A percentile compares a stretch with the other conserved stretches of the same genome.
Conservation (phyloP, 2,329 filamentous ascomycete species). For the Aspergillus sp. region DNA sequence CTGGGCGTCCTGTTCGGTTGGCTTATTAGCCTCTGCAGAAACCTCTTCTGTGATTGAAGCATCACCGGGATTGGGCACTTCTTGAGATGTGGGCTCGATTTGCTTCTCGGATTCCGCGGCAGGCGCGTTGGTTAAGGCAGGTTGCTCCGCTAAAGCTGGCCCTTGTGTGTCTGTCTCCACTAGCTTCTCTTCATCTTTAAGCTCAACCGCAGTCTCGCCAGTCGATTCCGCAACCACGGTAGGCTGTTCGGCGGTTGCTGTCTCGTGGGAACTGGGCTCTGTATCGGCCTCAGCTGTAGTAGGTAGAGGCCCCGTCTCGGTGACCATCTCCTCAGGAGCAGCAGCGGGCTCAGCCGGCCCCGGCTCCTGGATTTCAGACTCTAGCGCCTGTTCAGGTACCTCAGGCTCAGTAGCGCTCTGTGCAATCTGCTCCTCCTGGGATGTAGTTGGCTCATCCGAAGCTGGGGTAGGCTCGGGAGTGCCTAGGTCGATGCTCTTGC, state of each 20-base stretch:
- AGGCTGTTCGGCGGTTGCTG: neutral
- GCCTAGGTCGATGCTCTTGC: constrained; percentile 20
- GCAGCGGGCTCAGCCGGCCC: neutral
- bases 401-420: no score
- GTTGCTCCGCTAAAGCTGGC: neutral
- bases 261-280: neutral
- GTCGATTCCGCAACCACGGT: neutral
- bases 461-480: constrained; percentile 18
- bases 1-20: neutral
- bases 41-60: neutral
- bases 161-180: neutral
- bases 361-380: neutral
- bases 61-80: neutral
- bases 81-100: neutral
- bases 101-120: neutral
- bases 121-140: neutral
- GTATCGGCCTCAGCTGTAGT: neutral
- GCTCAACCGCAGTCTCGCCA: neutral
- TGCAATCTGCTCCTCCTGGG: neutral
- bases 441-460: neutral
- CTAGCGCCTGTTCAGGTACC: neutral
- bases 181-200: neutral
- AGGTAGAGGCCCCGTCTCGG: neutral
- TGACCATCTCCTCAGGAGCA: neutral
- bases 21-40: neutral